Evolutionary conservation across 768 basidiomycete genomes (phyloP).

Genomic region (Pholiota conissans): DNA sequence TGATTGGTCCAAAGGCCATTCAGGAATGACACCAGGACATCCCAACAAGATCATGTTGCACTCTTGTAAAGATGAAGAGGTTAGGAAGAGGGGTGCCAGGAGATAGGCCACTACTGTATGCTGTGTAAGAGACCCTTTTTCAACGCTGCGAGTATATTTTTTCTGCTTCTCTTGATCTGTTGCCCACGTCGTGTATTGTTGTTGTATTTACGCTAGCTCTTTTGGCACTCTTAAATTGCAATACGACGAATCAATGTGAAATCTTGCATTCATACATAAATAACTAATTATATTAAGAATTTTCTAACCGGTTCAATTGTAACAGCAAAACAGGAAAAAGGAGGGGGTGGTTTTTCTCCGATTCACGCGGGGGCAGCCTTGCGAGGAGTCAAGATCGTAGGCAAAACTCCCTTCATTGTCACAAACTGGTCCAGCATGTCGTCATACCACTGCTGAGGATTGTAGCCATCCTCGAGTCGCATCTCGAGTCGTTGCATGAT

Average conservation of each 20-base stretch:
- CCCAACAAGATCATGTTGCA: constrained; percentile 86
- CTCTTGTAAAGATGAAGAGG: constrained; percentile 85
- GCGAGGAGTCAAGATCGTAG: constrained; percentile 32
- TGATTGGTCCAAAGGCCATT: constrained; percentile 92
- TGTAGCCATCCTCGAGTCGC: constrained; percentile 22
- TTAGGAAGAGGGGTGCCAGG: constrained; percentile 59
- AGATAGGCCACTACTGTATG: constrained; percentile 28
- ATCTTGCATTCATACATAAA: background rate
- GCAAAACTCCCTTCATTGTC: constrained; percentile 29
- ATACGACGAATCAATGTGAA: background rate
- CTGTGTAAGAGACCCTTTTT: background rate
- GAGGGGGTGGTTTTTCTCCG: background rate
- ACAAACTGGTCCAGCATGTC: constrained; percentile 33
- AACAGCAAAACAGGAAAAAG: background rate
- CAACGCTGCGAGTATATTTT: background rate
- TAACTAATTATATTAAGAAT: background rate
- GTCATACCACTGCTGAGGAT: constrained; percentile 26
- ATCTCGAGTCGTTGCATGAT: constrained; percentile 29
- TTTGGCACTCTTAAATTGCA: background rate
- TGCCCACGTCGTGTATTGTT: background rate
- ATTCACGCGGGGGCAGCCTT: constrained; percentile 6
- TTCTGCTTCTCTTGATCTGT: background rate
- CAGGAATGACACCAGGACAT: constrained; percentile 70
- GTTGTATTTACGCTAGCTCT: constrained; percentile 1
- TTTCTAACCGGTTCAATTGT: background rate